A percentile compares a stretch with the other conserved stretches of the same genome.
Conservation (phyloP, 2,329 filamentous ascomycete genomes). For the Penicillium sp. region DNA sequence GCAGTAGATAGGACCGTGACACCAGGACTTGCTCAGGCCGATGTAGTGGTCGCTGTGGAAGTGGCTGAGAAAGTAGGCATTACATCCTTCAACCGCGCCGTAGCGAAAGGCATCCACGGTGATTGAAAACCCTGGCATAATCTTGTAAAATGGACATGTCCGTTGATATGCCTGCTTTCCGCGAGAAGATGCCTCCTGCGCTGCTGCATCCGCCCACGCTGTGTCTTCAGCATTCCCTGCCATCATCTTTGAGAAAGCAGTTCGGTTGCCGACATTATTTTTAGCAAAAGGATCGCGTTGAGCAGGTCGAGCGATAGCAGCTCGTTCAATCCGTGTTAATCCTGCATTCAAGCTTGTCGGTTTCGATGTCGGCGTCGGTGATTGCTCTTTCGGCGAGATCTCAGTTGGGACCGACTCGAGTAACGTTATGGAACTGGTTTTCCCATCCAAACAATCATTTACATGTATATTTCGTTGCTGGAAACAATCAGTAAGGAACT, state of each 20-base stretch:
- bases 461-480: constrained; percentile 77
- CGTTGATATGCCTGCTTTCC: constrained; percentile 85
- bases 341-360: constrained; percentile 3
- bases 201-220: constrained; percentile 86
- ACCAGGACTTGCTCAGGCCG: constrained; percentile 83
- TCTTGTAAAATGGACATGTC: constrained; percentile 98
- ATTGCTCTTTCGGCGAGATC: constrained; percentile 7
- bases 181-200: constrained; percentile 71
- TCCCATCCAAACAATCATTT: constrained; percentile 88
- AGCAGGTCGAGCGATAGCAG: constrained; percentile 71
- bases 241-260: constrained; percentile 93
- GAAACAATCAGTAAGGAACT: constrained; percentile 12
- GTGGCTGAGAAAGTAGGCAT: constrained; percentile 94
- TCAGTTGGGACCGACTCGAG: constrained; percentile 3
- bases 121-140: constrained; percentile 87
- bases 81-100: constrained; percentile 86
- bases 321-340: constrained; percentile 63
- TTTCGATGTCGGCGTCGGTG: background rate
- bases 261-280: constrained; percentile 46
- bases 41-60: constrained; percentile 99
- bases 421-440: constrained; percentile 57
- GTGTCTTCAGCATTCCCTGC: constrained; percentile 84
- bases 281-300: constrained; percentile 76
- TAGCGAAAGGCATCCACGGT: constrained; percentile 97
- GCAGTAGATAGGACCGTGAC: constrained; percentile 93